Conservation (phyloP, 1,139 yeast genomes). For the Debaryomyces robertsiae region DNA sequence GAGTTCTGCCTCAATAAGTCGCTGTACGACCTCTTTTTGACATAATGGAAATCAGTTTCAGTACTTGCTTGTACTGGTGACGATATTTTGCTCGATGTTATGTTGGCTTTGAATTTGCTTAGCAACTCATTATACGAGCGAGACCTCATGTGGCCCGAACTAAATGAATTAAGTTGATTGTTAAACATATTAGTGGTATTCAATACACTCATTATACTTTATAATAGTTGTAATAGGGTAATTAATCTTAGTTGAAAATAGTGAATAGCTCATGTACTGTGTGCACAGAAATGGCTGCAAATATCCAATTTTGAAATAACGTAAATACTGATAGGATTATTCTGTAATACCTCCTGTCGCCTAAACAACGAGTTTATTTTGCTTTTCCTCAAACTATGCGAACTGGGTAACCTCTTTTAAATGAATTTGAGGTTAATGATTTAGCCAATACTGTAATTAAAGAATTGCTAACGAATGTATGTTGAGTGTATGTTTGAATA, state of each 20-base stretch:
- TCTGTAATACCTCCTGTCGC: conserved; percentile 7
- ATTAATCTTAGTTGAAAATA: conserved; percentile 7
- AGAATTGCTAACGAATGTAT: conserved; percentile 1
- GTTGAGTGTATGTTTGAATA: neutral
- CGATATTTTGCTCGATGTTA: conserved; percentile 15
- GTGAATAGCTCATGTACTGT: conserved; percentile 5
- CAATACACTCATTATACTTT: conserved; percentile 24
- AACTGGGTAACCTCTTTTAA: conserved; percentile 7
- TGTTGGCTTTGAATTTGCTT: conserved; percentile 27
- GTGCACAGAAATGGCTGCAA: conserved; percentile 12
- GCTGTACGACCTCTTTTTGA: conserved; percentile 30
- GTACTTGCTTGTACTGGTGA: conserved; percentile 3
- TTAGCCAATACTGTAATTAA: conserved; percentile 1
- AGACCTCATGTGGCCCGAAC: conserved; percentile 37
- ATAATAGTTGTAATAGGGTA: conserved; percentile 4
- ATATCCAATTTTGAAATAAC: conserved; percentile 8
- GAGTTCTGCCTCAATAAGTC: conserved; percentile 20
- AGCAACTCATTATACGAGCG: conserved; percentile 36
- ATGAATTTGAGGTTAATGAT: conserved; percentile 3
- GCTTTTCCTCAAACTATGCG: conserved; percentile 6
- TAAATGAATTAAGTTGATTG: conserved; percentile 31
- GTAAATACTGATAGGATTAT: conserved; percentile 8
- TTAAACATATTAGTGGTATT: conserved; percentile 32
- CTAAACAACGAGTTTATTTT: conserved; percentile 9
- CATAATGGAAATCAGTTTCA: conserved; percentile 12